Percentiles rank a stretch among this genome's conserved stretches.
phyloP scores from a whole-genome alignment of 305 asterid genomes.

The Salvia sclarea region DNA sequence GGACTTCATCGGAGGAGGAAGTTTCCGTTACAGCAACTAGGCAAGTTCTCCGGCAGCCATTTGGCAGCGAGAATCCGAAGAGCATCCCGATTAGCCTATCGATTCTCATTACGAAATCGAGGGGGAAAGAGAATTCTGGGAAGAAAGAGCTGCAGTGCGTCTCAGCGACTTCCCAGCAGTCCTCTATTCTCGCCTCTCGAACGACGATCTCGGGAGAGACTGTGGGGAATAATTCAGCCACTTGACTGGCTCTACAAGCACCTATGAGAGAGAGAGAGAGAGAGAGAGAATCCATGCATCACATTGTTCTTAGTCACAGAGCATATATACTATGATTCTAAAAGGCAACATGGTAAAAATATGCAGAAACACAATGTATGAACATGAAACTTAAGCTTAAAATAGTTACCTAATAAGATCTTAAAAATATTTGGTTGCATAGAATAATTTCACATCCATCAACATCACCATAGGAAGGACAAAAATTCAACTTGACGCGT shows the following conservation, averaged over 20 bases:
- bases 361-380: background rate
- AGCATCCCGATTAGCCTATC: constrained; percentile 87
- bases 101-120: constrained; percentile 74
- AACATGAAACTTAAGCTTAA: background rate
- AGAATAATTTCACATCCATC: background rate
- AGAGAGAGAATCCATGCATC: constrained; percentile 2
- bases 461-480: background rate
- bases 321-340: background rate
- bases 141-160: constrained; percentile 94
- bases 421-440: background rate
- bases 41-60: constrained; percentile 83
- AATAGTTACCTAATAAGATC: background rate
- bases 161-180: constrained; percentile 99
- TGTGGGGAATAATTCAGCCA: constrained; percentile 68
- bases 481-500: background rate
- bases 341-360: background rate
- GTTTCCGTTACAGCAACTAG: constrained; percentile 71
- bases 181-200: constrained; percentile 90
- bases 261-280: constrained; percentile 36
- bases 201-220: constrained; percentile 71
- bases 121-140: constrained; percentile 78
- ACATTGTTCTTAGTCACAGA: constrained; percentile 2
- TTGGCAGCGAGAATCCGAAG: constrained; percentile 81
- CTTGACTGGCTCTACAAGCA: constrained; percentile 72
- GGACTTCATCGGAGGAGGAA: constrained; percentile 52